Percentiles rank a stretch among this genome's conserved stretches.
Conservation (phyloP, 495 filamentous ascomycete genomes). For the Aspergillus heteromorphus region DNA sequence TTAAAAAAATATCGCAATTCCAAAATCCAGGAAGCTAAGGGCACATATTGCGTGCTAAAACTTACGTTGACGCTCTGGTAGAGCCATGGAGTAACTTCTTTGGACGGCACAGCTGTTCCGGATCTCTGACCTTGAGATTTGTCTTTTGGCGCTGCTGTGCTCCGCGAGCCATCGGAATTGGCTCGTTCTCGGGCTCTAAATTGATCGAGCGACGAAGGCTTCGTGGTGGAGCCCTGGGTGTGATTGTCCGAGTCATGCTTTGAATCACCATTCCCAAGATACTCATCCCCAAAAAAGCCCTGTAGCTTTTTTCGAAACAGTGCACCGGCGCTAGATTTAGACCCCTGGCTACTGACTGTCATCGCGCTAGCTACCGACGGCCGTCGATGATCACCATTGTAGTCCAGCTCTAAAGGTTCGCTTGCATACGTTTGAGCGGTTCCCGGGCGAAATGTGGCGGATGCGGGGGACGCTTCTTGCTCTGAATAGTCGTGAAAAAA, state of each 20-base stretch:
- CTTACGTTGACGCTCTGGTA: constrained; percentile 83
- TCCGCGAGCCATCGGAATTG: constrained; percentile 58
- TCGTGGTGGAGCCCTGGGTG: constrained; percentile 42
- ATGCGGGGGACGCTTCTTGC: constrained; percentile 51
- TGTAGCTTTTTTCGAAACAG: constrained; percentile 70
- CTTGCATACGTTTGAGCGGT: constrained; percentile 55
- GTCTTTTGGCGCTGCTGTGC: constrained; percentile 41
- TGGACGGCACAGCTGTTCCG: constrained; percentile 78
- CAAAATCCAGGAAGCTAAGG: background rate
- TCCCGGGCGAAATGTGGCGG: constrained; percentile 60
- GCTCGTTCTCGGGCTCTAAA: constrained; percentile 62
- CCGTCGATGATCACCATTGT: constrained; percentile 68
- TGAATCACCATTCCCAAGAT: constrained; percentile 51
- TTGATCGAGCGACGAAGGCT: constrained; percentile 52
- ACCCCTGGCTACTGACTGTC: constrained; percentile 85
- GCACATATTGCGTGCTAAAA: background rate
- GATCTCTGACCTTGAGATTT: constrained; percentile 64
- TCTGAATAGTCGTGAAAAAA: constrained; percentile 43
- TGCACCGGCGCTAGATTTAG: constrained; percentile 68
- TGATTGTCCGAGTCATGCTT: constrained; percentile 69
- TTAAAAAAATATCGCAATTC: constrained; percentile 1
- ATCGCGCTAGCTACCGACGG: constrained; percentile 87
- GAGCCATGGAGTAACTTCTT: constrained; percentile 91
- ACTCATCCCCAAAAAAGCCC: constrained; percentile 86
- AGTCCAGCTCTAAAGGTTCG: constrained; percentile 63